Percentiles rank a stretch among this genome's conserved stretches.
Conservation (phyloP, 768 basidiomycete species). For the Astraeus odoratus region DNA sequence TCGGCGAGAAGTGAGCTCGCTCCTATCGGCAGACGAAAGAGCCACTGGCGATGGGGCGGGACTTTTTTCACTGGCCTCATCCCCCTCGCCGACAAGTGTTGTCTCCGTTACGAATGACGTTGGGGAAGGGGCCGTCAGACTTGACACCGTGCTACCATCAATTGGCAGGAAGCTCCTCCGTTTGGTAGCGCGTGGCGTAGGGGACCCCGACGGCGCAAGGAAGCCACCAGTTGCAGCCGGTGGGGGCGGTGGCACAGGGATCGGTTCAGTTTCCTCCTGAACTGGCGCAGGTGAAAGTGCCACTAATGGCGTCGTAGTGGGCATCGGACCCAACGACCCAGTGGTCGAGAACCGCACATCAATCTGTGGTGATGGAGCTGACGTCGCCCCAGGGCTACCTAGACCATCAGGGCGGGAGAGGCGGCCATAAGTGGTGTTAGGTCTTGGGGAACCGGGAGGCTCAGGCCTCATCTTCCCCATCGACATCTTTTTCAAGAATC, state of each 20-base stretch:
- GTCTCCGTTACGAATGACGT: conserved; percentile 53
- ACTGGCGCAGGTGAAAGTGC: conserved; percentile 17
- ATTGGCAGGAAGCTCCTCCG: conserved; percentile 88
- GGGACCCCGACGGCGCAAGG: conserved; percentile 32
- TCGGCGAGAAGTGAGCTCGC: conserved; percentile 40
- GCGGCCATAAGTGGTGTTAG: conserved; percentile 27
- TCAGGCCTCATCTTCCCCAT: conserved; percentile 88
- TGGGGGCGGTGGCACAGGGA: too few relatives aligned
- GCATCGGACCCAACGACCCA: conserved; percentile 49
- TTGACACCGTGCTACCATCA: conserved; percentile 55
- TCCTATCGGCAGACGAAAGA: conserved; percentile 35
- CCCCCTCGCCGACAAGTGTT: conserved; percentile 32
- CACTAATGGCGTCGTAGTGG: conserved; percentile 28
- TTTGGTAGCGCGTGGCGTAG: conserved; percentile 51
- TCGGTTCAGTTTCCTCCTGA: conserved; percentile 21
- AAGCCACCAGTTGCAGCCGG: conserved; percentile 19
- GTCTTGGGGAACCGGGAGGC: conserved; percentile 34
- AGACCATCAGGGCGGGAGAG: conserved; percentile 14
- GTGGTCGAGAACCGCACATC: conserved; percentile 69
- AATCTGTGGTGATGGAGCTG: conserved; percentile 49
- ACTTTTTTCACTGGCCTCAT: conserved; percentile 26
- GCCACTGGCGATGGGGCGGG: conserved; percentile 37
- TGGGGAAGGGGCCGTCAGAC: conserved; percentile 57
- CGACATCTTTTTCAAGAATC: conserved; percentile 97
- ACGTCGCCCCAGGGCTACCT: conserved; percentile 25